Evolutionary conservation across 2,329 filamentous ascomycete genomes (phyloP), one percentile per base, ranked within the genome.

Genomic region (Neofusicoccum kwambonambiense): DNA sequence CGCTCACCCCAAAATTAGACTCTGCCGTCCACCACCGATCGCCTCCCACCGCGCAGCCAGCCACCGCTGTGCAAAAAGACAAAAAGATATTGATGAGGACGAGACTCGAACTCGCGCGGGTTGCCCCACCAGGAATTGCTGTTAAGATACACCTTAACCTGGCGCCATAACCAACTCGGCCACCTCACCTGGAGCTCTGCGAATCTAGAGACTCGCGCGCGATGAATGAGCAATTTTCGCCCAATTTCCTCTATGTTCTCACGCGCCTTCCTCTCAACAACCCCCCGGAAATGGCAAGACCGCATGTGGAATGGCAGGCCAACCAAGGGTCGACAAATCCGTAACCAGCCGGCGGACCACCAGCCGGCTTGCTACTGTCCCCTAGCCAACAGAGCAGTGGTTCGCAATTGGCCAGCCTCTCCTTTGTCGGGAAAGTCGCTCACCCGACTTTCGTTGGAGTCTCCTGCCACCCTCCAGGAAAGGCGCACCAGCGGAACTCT

Each of bases 21-120:
- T 12, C 9, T 13, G 19, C 5, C 9, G 6, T 0, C 27, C 37
- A 39, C 47, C 39, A 17, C 5, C 15, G 15, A 17, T 15, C 37
- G 17, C 11, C 27, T 13, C 19, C 37, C 35, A 15, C 37, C 3
- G 12, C 27, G 47, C 15, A 39, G 8, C 11, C 22, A 11, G 34
- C 8, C 37, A n/a, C 2, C 2, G 27, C 12, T 12, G 22, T 22
- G 35, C 52, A 31, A 22, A 44, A 34, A 22, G 13, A 34, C 47
- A 62, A 49, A 27, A 49, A 35, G 19, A 63, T 63, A n/a, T 11
- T 63, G 60, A 63, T 35, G 49, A 63, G 49, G 60, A 63, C 60
- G 60, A 63, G 60, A 63, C 60, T 63, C 60, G 60, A 63, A 63
- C 60, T 63, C 60, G 60, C 60, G 60, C 60, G 49, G 60, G 49